Percentiles rank a stretch among this genome's conserved stretches.
Evolutionary conservation across 805 yeast species (phyloP).

Genomic region (Ogataea zsoltii): DNA sequence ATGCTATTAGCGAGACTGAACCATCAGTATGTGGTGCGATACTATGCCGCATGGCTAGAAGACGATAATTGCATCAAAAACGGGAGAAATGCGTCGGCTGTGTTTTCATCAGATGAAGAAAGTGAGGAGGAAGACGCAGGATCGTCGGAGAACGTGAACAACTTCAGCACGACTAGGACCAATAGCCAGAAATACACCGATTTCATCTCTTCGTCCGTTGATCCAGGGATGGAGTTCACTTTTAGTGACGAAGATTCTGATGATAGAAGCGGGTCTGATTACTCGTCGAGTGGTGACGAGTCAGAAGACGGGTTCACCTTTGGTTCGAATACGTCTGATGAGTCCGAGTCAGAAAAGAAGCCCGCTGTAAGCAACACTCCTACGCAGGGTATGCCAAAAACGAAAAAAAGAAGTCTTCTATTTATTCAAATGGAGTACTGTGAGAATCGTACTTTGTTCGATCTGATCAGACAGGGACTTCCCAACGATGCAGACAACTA

Average conservation of each 20-base stretch:
- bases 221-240: constrained; percentile 58
- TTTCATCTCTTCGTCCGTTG: constrained; percentile 64
- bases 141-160: constrained; percentile 27
- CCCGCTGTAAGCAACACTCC: constrained; percentile 6
- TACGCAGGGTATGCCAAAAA: constrained; percentile 10
- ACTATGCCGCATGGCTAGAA: constrained; percentile 97
- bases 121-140: constrained; percentile 35
- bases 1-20: constrained; percentile 87
- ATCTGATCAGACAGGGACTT: constrained; percentile 77
- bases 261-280: constrained; percentile 22
- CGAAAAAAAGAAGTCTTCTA: constrained; percentile 59
- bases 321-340: constrained; percentile 21
- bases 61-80: constrained; percentile 45
- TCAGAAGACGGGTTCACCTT: constrained; percentile 28
- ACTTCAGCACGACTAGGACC: constrained; percentile 29
- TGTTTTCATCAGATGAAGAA: constrained; percentile 25
- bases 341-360: constrained; percentile 2
- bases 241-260: constrained; percentile 38
- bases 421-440: constrained; percentile 99
- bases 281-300: constrained; percentile 27
- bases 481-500: constrained; percentile 73
- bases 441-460: constrained; percentile 86
- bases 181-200: constrained; percentile 50
- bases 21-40: constrained; percentile 94
- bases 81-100: constrained; percentile 25